phyloP scores from a whole-genome alignment of 495 filamentous ascomycete genomes.

The Penicillium crystallinum region DNA sequence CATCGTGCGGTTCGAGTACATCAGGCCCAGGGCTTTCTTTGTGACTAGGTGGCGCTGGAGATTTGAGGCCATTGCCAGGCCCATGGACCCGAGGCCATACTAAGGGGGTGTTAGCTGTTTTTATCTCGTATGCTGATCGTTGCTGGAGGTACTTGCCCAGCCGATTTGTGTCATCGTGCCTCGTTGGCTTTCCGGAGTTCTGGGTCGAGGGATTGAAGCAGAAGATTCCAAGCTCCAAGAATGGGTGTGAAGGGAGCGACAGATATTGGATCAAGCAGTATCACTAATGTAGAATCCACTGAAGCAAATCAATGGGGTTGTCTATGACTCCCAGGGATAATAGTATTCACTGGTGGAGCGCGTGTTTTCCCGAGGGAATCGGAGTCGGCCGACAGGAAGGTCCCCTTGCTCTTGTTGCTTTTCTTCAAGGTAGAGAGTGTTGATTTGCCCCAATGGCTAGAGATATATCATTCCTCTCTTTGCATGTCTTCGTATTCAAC shows the following conservation, averaged over 20 bases:
- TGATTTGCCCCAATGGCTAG: neutral
- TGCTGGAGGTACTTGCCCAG: slow-evolving; percentile 25
- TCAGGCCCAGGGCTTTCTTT: slow-evolving; percentile 31
- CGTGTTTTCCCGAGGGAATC: slow-evolving; percentile 24
- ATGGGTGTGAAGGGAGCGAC: neutral
- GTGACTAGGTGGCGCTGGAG: slow-evolving; percentile 40
- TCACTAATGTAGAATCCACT: neutral
- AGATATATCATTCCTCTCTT: neutral
- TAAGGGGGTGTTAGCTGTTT: slow-evolving; percentile 13
- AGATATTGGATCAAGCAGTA: neutral
- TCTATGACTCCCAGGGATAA: neutral
- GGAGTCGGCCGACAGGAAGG: slow-evolving; percentile 26
- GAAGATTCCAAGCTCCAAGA: neutral
- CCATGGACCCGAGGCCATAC: slow-evolving; percentile 48
- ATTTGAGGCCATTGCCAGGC: slow-evolving; percentile 46
- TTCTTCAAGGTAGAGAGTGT: neutral
- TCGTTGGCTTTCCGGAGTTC: neutral
- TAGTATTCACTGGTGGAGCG: slow-evolving; percentile 12
- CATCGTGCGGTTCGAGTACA: slow-evolving; percentile 45
- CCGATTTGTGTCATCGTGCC: slow-evolving; percentile 37
- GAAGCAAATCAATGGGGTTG: neutral
- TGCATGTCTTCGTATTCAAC: neutral
- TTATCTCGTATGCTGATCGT: neutral
- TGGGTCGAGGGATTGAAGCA: neutral
- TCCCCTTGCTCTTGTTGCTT: neutral